Conservation (phyloP, 2,329 filamentous ascomycete genomes). For the Cytospora mali region DNA sequence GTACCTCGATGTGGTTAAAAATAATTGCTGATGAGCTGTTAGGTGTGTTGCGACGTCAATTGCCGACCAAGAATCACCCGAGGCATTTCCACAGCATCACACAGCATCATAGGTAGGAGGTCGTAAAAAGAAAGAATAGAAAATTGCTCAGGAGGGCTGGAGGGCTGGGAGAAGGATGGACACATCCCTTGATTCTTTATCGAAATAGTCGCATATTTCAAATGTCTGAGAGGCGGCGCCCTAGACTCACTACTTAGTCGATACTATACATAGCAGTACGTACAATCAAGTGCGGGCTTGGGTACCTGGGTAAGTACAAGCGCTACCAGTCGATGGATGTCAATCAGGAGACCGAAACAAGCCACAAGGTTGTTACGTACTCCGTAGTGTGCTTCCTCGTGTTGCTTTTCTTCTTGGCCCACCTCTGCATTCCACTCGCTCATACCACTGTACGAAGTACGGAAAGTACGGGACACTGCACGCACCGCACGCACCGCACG, state of each 20-base stretch:
- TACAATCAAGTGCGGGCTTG: neutral
- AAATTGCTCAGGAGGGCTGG: no score
- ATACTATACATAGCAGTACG: neutral
- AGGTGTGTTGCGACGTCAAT: conserved; percentile 3
- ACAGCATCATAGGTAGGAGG: neutral
- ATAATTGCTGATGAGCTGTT: conserved; percentile 6
- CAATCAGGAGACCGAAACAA: neutral
- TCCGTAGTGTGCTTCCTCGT: neutral
- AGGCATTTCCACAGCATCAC: no score
- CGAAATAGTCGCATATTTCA: neutral
- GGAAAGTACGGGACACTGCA: neutral
- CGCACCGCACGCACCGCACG: neutral
- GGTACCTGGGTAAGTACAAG: no score
- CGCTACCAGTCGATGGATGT: neutral
- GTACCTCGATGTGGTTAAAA: conserved; percentile 14
- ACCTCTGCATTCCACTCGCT: neutral
- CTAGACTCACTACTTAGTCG: neutral
- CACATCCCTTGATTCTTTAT: neutral
- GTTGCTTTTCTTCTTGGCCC: neutral
- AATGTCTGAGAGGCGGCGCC: neutral
- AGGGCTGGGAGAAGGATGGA: neutral
- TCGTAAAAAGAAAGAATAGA: neutral
- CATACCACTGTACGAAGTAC: neutral
- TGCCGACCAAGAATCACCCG: conserved; percentile 9
- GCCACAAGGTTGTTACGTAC: neutral